Evolutionary conservation across 306 rosid species (phyloP), one percentile per base, ranked within the genome.

Genomic region (Prunus armeniaca): DNA sequence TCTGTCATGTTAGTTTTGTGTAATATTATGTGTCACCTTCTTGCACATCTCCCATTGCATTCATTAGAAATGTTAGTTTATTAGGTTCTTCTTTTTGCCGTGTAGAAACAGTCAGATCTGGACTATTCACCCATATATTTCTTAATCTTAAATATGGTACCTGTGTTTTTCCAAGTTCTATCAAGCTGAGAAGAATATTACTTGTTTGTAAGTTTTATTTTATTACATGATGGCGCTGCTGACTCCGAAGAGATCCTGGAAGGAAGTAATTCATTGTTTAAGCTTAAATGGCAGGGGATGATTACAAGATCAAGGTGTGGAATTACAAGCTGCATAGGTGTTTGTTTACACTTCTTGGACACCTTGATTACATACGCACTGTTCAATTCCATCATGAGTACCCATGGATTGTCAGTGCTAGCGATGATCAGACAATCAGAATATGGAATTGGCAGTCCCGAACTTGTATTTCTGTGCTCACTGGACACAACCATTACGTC

Each of bases 381-480:
- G 97, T 93, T 61, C 97, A 93, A 72, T 93, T 90, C 84, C 97
- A 93, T 81, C 93, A 90, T 68, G 97, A 90, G 82, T 82, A 80
- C 82, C 96, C 96, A 2, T 93, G 97, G 97, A 87, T 93, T 78
- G 96, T 93, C 72, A 93, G 97, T 82, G 96, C 97, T 32, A 93
- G 97, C 82, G 97, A 93, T 73, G 97, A 93, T 81, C 97, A 93
- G 82, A 93, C 97, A 13, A 93, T 93, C 71, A 88, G 97, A 71
- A 86, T 93, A 19, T 93, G 96, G 97, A 93, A 93, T 74, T 93
- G 97, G 97, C 97, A 93, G 78, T 93, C 97, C 45, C 92, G 97
- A 14, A 93, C 93, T 56, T 93, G 97, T 45, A 87, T 93, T 68
- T 93, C 97, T 82, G 97, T 90, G 78, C 81, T 93, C 70, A 93